Evolutionary conservation across 768 basidiomycete species (phyloP), one percentile per base, ranked within the genome.

Genomic region (Russula sp.): DNA sequence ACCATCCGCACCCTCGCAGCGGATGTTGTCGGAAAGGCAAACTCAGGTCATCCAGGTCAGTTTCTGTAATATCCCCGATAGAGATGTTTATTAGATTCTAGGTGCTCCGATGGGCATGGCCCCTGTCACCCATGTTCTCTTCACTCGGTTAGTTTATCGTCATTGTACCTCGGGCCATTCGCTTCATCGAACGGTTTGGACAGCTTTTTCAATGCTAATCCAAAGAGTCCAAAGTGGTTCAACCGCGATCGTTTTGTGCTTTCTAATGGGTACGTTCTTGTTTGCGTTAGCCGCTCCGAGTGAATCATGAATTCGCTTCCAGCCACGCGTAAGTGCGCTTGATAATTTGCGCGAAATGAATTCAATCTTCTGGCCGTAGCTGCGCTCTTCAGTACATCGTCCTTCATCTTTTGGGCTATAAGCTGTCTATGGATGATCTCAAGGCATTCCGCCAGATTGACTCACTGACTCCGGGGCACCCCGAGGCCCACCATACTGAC

Each of bases 241-340:
- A 96, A 95, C 79, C 89, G 95, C 66, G 94, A 97, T 80, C 88
- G 94, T 77, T 98, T 96, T 71, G 94, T 98, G 65, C 86, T 97
- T 69, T 97, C 94, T 69, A 96, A 96, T 73, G 94, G 94, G 86
- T 94, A 76, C 69, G 88, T 77, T 11, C 24, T 56, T 46, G 62
- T 40, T 38, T 40, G 38, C 38, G 38, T 28, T 34, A 55, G 44
- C 22, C 36, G 13, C 2, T 18, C 50, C 16, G 26, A 48, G 58
- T 56, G 62, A 16, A 36, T 16, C 52, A 54, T 54, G 59, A 63
- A 66, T 57, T 55, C 50, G 36, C 14, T 44, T 59, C 18, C 56
- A 91, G 90, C 67, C 90, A 92, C 73, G 90, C 86, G 89, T 92
- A 75, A 79, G 87, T 81, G 38, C 61, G 49, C 40, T 40, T 9